phyloP scores from a whole-genome alignment of 441 rosid genomes.

The Erodium chrysanthum region DNA sequence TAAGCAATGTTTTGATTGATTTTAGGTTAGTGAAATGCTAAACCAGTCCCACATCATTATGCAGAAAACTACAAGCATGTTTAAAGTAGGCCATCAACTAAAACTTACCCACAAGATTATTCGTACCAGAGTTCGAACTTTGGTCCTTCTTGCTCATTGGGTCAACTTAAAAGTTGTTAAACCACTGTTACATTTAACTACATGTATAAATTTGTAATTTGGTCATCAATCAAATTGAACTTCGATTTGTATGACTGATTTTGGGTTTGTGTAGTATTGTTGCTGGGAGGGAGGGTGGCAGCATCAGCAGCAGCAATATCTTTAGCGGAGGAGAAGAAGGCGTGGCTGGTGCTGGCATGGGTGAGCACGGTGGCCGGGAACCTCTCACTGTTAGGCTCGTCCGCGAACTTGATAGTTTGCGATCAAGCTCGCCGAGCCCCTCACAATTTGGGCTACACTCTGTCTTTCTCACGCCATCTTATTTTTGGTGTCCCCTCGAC shows the following conservation, averaged over 20 bases:
- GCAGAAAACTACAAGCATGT: too few relatives aligned
- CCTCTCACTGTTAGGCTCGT: constrained; percentile 61
- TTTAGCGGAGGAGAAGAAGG: constrained; percentile 44
- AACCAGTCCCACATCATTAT: too few relatives aligned
- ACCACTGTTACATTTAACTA: too few relatives aligned
- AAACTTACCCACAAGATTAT: too few relatives aligned
- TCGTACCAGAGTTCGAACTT: too few relatives aligned
- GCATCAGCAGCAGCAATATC: constrained; percentile 53
- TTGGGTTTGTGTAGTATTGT: constrained; percentile 33
- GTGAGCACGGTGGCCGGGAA: constrained; percentile 75
- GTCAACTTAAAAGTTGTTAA: too few relatives aligned
- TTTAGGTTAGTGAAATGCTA: too few relatives aligned
- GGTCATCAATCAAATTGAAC: too few relatives aligned
- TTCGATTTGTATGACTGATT: background rate
- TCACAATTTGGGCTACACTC: constrained; percentile 32
- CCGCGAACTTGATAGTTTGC: constrained; percentile 77
- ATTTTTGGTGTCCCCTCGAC: constrained; percentile 70
- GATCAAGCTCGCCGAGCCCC: constrained; percentile 70
- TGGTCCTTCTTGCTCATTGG: too few relatives aligned
- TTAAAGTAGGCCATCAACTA: too few relatives aligned
- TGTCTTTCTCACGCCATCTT: constrained; percentile 59
- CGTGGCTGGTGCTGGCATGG: constrained; percentile 78
- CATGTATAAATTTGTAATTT: too few relatives aligned
- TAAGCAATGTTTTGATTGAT: too few relatives aligned
- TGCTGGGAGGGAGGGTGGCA: constrained; percentile 59